Evolutionary conservation across 371 early-diverging fungal species (phyloP), one percentile per base, ranked within the genome.

Genomic region (Mortierella sp.): DNA sequence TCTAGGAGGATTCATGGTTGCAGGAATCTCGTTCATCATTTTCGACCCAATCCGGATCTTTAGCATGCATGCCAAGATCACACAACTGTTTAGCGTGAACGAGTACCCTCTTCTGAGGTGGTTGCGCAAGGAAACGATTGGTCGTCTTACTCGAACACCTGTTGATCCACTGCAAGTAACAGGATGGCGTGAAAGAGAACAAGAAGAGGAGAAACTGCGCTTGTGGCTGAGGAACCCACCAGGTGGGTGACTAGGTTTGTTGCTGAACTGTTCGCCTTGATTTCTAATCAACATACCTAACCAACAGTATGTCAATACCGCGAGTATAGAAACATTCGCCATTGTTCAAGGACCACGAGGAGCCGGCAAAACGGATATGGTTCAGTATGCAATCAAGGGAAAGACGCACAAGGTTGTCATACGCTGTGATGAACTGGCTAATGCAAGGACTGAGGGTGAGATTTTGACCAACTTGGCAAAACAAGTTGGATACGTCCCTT

Each of bases 31-130:
- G 1, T 95, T 93, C 76, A 84, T 90, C 17, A 80, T 97, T 25
- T 96, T 98, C 78, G 98, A 97, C 57, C 97, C 98, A 1, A 83
- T 96, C 52, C 91, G 97, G 25, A 85, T 90, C 43, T 96, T 93
- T 76, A 93, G 90, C 66, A 89, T 96, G 71, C 87, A 86, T 14
- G 92, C 94, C 76, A 91, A 92, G 68, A 80, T 92, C 54, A 92
- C 92, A 0, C 88, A 90, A 34, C 81, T 95, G 28, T 96, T 92
- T 74, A 90, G 88, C 47, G 76, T 86, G 19, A 78, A 87, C 57
- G 86, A 87, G 61, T 90, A 90, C 70, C 79, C 85, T 2, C 40
- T 87, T 12, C 82, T 88, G 67, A 82, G 82, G 31, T 89, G 90
- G 90, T 70, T 89, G n/a, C 83, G 88, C 22, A 83, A 81, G 14